Base-by-base conservation (phyloP, 2,329 filamentous ascomycete species). In the Cladosporium austrohemisphaericum region DNA sequence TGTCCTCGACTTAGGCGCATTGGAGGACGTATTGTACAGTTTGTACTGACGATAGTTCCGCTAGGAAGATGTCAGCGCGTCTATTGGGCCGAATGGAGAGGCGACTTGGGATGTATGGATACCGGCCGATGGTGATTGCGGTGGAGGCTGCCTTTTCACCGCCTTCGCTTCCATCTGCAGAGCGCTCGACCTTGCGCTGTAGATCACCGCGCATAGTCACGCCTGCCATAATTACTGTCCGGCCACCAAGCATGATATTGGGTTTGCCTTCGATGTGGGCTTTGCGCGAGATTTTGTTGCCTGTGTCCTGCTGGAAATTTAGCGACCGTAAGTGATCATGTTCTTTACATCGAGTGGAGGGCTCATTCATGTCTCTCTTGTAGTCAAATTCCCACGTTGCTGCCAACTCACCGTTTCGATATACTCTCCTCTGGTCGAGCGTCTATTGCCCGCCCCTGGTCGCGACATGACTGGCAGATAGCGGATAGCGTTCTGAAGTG, bases 241-340 rank as follows among this genome's bases (percentile, higher is more conserved):
- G 95, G 55, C 93, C 93, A 59, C 90, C 93, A 2, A 98, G 85
- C 70, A 95, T 95, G 71, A 98, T 97, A 72, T 97, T 95, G 60
- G 95, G 90, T 18, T 92, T 96, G 62, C 93, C 93, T 63, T 95
- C 87, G 60, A 98, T 88, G 65, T 86, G 84, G 54, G 89, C 88
- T 59, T 89, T 89, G 58, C 93, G 88, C 31, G 91, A 92, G 62
- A 98, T 93, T 74, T 97, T 97, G 79, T 98, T 98, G 58, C 93
- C 93, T 2, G 91, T 95, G 72, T 97, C 92, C 91, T 95, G 59
- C 10, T 45, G 10, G 40, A 11, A 10, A 20, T 33, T n/a, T n/a
- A n/a, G n/a, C n/a, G n/a, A n/a, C n/a, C n/a, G 29, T 44, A 37
- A 41, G 16, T 40, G n/a, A 33, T 14, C 9, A n/a, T 44, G 40